These are phyloP conservation scores for Pythium chondricola DNA, from an alignment of 352 stramenopile species.

Conservation along the genomic window DNA sequence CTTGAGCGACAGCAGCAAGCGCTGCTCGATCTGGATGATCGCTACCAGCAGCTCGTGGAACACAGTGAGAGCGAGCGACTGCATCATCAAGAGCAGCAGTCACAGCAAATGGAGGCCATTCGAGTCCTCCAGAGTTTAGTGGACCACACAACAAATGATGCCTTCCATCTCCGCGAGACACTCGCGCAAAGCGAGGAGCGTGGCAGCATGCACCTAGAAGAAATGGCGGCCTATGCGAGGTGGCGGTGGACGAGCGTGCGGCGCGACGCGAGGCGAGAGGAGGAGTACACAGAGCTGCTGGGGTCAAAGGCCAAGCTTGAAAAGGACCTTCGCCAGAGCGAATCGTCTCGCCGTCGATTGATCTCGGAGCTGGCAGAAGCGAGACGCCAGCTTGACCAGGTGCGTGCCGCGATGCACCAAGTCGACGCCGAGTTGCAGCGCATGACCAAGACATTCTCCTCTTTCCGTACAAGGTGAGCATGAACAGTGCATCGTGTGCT, in stretches of 20 bases:
- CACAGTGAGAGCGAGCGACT: conserved; percentile 1
- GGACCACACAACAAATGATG: not conserved
- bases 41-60: conserved; percentile 21
- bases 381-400: conserved; percentile 6
- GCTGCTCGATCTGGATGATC: conserved; percentile 19
- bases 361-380: conserved; percentile 7
- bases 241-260: conserved; percentile 3
- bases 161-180: not conserved
- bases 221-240: conserved; percentile 5
- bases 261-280: conserved; percentile 1
- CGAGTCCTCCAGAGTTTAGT: conserved; percentile 5
- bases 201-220: conserved; percentile 14
- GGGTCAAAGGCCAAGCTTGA: conserved; percentile 6
- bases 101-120: conserved; percentile 8
- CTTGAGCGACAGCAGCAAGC: conserved; percentile 25
- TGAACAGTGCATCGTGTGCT: not conserved
- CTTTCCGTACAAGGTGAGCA: conserved; percentile 12
- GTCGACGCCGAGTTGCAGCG: conserved; percentile 11
- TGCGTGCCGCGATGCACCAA: conserved; percentile 4
- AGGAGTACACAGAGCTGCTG: not conserved
- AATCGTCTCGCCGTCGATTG: conserved; percentile 3
- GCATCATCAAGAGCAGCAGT: not conserved
- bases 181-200: conserved; percentile 6
- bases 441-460: conserved; percentile 15
- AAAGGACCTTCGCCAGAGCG: not conserved